Evolutionary conservation across 2,329 filamentous ascomycete genomes (phyloP).

Genomic region (Ceratocystis eucalypticola): DNA sequence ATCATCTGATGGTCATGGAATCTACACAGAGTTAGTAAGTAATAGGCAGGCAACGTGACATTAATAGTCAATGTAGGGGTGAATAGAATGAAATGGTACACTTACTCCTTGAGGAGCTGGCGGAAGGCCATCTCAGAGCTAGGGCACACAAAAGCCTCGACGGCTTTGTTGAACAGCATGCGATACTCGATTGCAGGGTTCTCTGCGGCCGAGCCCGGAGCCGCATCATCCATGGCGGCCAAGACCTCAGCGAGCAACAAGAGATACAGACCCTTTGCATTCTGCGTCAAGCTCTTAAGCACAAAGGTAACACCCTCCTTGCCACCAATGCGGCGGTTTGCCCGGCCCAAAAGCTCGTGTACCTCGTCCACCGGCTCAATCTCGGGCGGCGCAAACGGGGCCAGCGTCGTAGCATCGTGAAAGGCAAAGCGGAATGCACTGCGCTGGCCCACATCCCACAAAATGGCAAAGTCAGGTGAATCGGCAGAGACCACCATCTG

Average conservation of each 20-base stretch:
- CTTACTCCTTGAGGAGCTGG: conserved; percentile 80
- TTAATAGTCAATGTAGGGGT: conserved; percentile 19
- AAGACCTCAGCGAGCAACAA: conserved; percentile 77
- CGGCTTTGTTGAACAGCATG: conserved; percentile 84
- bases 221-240: conserved; percentile 38
- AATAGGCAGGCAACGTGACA: conserved; percentile 23
- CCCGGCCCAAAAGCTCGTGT: conserved; percentile 71
- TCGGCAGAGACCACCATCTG: conserved; percentile 70
- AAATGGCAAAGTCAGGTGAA: conserved; percentile 69
- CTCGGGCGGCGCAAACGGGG: conserved; percentile 47
- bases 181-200: conserved; percentile 73
- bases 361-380: conserved; percentile 81
- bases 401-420: conserved; percentile 88
- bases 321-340: conserved; percentile 65
- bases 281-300: conserved; percentile 77
- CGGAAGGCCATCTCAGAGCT: conserved; percentile 93
- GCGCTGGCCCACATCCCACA: conserved; percentile 82
- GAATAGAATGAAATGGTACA: conserved; percentile 8
- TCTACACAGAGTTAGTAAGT: conserved; percentile 28
- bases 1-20: conserved; percentile 98
- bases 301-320: conserved; percentile 89
- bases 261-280: conserved; percentile 75
- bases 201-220: neutral
- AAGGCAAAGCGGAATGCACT: conserved; percentile 76
- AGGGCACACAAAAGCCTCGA: conserved; percentile 83